These are phyloP conservation scores for Trichoderma asperelloides DNA, from an alignment of 495 filamentous ascomycete species.

Conservation along the genomic window DNA sequence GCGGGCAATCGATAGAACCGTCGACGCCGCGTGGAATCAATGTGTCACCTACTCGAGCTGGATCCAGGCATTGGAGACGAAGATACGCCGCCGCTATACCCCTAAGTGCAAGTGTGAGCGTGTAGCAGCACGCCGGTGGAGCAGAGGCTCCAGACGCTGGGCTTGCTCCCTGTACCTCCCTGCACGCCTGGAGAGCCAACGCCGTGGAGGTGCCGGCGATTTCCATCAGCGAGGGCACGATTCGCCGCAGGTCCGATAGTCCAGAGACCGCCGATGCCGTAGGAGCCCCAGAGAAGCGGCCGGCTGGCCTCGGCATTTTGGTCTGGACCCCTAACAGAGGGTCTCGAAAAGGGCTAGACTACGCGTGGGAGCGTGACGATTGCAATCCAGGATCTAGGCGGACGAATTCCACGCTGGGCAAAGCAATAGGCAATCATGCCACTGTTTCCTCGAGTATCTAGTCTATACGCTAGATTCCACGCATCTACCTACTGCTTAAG, in stretches of 20 bases:
- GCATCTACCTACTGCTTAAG: no score
- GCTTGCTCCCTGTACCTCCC: not conserved
- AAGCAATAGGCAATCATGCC: no score
- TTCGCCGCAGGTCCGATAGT: not conserved
- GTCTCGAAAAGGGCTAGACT: not conserved
- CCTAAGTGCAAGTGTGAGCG: constrained; percentile 60
- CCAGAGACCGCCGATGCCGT: not conserved
- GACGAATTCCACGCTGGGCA: no score
- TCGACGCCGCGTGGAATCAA: not conserved
- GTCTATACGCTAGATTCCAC: no score
- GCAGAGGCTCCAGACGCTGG: not conserved
- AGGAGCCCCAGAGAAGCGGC: not conserved
- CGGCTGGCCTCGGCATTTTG: constrained; percentile 1
- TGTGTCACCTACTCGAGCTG: not conserved
- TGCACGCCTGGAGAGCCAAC: not conserved
- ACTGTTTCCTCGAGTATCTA: no score
- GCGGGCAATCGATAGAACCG: not conserved
- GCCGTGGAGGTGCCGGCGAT: not conserved
- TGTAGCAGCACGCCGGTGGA: constrained; percentile 9
- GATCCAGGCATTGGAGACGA: constrained; percentile 12
- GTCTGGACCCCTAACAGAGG: not conserved
- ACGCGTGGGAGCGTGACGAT: not conserved
- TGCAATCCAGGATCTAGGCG: no score
- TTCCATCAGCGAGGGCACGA: no score
- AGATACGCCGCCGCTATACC: constrained; percentile 38